phyloP scores from a whole-genome alignment of 345 rosid species.

The Turritis glabra region DNA sequence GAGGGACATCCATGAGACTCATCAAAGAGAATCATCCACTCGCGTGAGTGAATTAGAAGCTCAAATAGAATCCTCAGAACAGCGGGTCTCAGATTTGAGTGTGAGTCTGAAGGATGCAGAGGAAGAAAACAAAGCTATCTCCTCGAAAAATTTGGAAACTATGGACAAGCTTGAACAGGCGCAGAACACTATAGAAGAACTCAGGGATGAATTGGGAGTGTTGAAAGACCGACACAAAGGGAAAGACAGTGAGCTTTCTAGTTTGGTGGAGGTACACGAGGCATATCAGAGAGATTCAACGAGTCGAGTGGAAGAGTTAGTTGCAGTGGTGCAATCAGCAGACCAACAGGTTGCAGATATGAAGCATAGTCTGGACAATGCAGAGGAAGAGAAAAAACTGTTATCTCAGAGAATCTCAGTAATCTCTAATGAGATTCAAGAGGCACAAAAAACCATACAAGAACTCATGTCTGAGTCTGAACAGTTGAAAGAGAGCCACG shows the following conservation, averaged over 20 bases:
- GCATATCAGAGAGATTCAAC: slow-evolving; percentile 49
- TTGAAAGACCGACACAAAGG: slow-evolving; percentile 54
- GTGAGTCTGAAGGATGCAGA: slow-evolving; percentile 41
- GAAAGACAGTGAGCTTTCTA: slow-evolving; percentile 56
- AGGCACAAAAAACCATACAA: slow-evolving; percentile 47
- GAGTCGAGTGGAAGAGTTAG: slow-evolving; percentile 20
- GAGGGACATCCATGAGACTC: slow-evolving; percentile 50
- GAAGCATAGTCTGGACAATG: slow-evolving; percentile 47
- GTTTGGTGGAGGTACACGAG: slow-evolving; percentile 49
- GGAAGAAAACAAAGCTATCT: slow-evolving; percentile 60
- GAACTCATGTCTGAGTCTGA: slow-evolving; percentile 48
- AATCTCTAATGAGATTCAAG: slow-evolving; percentile 50
- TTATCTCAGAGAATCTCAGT: slow-evolving; percentile 50
- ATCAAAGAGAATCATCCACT: slow-evolving; percentile 53
- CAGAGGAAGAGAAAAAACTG: slow-evolving; percentile 57
- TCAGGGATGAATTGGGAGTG: slow-evolving; percentile 44
- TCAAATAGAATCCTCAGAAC: slow-evolving; percentile 55
- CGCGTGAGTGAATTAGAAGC: slow-evolving; percentile 29
- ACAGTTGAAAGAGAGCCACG: slow-evolving; percentile 42
- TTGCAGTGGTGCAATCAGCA: slow-evolving; percentile 43
- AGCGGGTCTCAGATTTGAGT: slow-evolving; percentile 48
- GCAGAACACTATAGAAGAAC: slow-evolving; percentile 43
- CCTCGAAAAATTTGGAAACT: slow-evolving; percentile 49
- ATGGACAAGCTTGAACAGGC: slow-evolving; percentile 50
- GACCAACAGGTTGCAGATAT: slow-evolving; percentile 46